A percentile compares a stretch with the other conserved stretches of the same genome.
These are phyloP conservation scores for Ogataea wickerhamii DNA, from an alignment of 805 yeast genomes.

Conservation along the genomic window DNA sequence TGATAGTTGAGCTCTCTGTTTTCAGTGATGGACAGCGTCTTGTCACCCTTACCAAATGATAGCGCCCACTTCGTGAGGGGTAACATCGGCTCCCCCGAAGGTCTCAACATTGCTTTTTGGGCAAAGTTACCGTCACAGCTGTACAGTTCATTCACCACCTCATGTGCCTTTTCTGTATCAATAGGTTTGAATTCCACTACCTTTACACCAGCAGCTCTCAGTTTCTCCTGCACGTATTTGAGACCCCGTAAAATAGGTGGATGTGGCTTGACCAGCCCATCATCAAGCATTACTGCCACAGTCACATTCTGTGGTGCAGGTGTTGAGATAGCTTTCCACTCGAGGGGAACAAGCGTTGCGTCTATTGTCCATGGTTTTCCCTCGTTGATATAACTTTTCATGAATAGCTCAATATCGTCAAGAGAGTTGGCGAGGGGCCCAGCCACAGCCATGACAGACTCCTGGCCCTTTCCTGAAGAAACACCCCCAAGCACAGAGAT, in stretches of 20 bases:
- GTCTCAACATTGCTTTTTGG: conserved; percentile 47
- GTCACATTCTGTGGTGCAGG: conserved; percentile 45
- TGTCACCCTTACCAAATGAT: conserved; percentile 56
- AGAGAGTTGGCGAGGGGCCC: conserved; percentile 67
- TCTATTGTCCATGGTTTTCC: conserved; percentile 63
- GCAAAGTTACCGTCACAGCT: conserved; percentile 64
- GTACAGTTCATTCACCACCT: conserved; percentile 55
- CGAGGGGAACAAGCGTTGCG: conserved; percentile 44
- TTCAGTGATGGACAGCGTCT: conserved; percentile 43
- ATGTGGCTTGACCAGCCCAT: conserved; percentile 61
- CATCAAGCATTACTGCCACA: conserved; percentile 61
- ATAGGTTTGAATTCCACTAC: conserved; percentile 57
- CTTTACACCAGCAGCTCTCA: conserved; percentile 56
- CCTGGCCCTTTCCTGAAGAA: conserved; percentile 59
- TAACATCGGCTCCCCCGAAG: conserved; percentile 66
- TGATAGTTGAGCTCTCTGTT: conserved; percentile 50
- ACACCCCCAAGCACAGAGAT: conserved; percentile 46
- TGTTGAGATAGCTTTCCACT: conserved; percentile 46
- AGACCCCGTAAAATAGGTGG: conserved; percentile 63
- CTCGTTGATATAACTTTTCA: conserved; percentile 55
- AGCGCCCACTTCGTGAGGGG: conserved; percentile 63
- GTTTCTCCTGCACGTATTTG: conserved; percentile 48
- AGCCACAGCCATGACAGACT: conserved; percentile 58
- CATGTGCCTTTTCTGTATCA: conserved; percentile 53
- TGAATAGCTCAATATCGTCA: conserved; percentile 66